Conservation (phyloP, 805 yeast species). For the Isabelozyma gotoi region DNA sequence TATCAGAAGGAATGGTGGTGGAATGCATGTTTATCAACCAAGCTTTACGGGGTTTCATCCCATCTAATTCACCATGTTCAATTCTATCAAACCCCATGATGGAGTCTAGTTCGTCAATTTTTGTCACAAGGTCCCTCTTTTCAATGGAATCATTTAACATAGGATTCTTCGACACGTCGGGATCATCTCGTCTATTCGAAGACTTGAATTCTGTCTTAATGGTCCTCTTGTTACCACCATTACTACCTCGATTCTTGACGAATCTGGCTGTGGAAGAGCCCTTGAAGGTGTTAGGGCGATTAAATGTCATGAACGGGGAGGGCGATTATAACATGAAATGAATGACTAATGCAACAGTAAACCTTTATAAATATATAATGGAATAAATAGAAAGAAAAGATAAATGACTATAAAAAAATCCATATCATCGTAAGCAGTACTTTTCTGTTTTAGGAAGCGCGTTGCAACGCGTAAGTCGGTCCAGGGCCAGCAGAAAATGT, state of each 20-base stretch:
- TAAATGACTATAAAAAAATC: not conserved
- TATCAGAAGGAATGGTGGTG: conserved; percentile 63
- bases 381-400: not conserved
- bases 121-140: conserved; percentile 54
- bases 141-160: conserved; percentile 37
- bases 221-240: conserved; percentile 12
- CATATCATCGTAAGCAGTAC: not conserved
- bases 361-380: no score
- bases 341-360: no score
- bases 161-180: conserved; percentile 24
- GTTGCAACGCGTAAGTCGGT: not conserved
- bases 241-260: conserved; percentile 40
- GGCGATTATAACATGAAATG: not conserved
- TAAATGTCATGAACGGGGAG: not conserved
- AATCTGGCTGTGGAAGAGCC: conserved; percentile 56
- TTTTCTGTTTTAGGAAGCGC: not conserved
- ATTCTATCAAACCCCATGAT: conserved; percentile 86
- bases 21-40: conserved; percentile 97
- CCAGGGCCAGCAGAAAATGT: no score
- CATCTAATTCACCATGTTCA: conserved; percentile 64
- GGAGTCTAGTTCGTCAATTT: conserved; percentile 69
- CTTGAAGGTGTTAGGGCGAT: conserved; percentile 21
- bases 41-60: conserved; percentile 57
- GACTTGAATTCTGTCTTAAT: conserved; percentile 19
- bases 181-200: conserved; percentile 16